Base-by-base conservation (phyloP, 352 stramenopile species). In the Pythium monospermum region DNA sequence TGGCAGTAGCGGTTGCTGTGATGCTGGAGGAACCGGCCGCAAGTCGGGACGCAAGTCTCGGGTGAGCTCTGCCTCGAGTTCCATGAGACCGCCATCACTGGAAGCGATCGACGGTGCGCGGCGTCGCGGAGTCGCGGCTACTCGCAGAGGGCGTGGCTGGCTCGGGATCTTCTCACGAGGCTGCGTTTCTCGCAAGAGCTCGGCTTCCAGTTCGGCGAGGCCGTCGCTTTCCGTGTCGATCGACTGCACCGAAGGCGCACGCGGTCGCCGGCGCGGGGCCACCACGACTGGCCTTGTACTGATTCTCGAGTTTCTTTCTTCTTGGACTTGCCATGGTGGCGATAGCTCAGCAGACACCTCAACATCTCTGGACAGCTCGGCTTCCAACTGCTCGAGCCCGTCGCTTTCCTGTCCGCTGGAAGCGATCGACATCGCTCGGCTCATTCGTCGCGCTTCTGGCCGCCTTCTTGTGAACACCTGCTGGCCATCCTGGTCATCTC, bases 131-230 rank as follows among this genome's bases (percentile, higher is more conserved):
- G 41, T n/a, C 21, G 15, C 15, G 21, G 41, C 6, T 16, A 31
- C 19, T n/a, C n/a, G n/a, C n/a, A n/a, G n/a, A n/a, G n/a, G n/a
- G n/a, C n/a, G n/a, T n/a, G n/a, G n/a, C n/a, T n/a, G n/a, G n/a
- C n/a, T n/a, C n/a, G n/a, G n/a, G n/a, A n/a, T n/a, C n/a, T n/a
- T n/a, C n/a, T n/a, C n/a, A n/a, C n/a, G 18, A 7, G 15, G 28
- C 19, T 11, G n/a, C 22, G 39, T 39, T 1, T 55, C 56, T 11
- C 31, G 59, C 5, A 25, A 28, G 19, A 83, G 50, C 51, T 84
- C 72, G n/a, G 50, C 49, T 54, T 87, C 71, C 5, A 87, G 64
- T 33, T 79, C 59, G 21, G 65, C 65, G 7, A 84, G 58, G 5
- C 59, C 49, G 21, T 53, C 56, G 26, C 52, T 66, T 27, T 71